phyloP scores from a whole-genome alignment of 192 early-diverging fungal species.

The Allomyces arbusculus region DNA sequence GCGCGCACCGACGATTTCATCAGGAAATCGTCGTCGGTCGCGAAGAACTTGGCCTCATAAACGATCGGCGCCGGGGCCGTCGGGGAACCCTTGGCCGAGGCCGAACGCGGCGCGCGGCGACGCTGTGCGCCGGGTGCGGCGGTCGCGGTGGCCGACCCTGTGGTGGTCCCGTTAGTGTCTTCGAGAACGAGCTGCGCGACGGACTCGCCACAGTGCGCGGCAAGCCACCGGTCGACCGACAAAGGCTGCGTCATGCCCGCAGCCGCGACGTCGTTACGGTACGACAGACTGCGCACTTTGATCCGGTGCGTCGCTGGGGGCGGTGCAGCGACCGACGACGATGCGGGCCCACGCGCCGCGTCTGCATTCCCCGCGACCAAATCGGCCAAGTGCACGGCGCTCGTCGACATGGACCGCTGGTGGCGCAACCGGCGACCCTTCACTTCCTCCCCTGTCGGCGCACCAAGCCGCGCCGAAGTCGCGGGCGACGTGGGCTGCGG shows the following conservation, averaged over 20 bases:
- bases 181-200: not conserved
- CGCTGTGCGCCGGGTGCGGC: not conserved
- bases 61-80: not conserved
- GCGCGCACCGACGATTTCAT: conserved; percentile 35
- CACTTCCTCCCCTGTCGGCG: not conserved
- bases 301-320: not conserved
- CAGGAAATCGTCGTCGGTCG: conserved; percentile 49
- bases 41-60: conserved; percentile 31
- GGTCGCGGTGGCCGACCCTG: conserved; percentile 7
- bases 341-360: too few relatives aligned
- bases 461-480: not conserved
- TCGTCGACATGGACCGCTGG: not conserved
- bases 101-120: conserved; percentile 7
- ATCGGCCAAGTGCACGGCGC: not conserved
- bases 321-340: not conserved
- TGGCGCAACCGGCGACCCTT: not conserved
- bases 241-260: not conserved
- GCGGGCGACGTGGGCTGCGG: not conserved
- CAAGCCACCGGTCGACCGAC: not conserved
- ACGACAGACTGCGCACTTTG: not conserved
- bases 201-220: not conserved
- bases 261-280: not conserved
- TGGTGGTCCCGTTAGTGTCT: conserved; percentile 1
- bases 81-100: not conserved
- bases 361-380: too few relatives aligned